Percentiles rank a stretch among this genome's conserved stretches.
These are phyloP conservation scores for Aspergillus caelatus DNA, from an alignment of 2,329 filamentous ascomycete genomes.

Conservation along the genomic window DNA sequence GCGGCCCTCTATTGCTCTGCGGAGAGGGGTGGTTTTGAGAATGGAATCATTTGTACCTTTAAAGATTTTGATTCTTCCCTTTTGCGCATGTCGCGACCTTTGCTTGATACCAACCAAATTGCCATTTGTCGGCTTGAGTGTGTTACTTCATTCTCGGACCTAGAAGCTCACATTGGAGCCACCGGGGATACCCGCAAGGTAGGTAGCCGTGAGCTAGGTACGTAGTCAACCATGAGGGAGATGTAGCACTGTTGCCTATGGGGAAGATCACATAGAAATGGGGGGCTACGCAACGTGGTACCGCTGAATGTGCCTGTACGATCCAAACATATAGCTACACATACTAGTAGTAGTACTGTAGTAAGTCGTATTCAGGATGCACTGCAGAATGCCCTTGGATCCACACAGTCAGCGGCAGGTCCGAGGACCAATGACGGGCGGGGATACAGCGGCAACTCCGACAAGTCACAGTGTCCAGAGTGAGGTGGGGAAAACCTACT, in stretches of 20 bases:
- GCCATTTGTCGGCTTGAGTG: neutral
- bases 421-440: neutral
- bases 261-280: neutral
- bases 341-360: too few species aligned
- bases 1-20: neutral
- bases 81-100: neutral
- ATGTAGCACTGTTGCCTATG: neutral
- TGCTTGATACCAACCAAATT: conserved; percentile 2
- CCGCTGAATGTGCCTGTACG: neutral
- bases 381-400: neutral
- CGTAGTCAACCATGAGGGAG: neutral
- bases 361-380: too few species aligned
- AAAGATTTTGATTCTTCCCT: neutral
- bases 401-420: neutral
- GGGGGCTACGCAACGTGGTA: neutral
- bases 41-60: neutral
- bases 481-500: neutral
- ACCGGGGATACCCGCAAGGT: neutral
- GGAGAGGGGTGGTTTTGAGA: neutral
- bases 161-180: neutral
- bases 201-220: neutral
- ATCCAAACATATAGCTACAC: neutral
- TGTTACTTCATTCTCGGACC: neutral
- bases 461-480: neutral
- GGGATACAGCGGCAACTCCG: neutral